Evolutionary conservation across 2,329 filamentous ascomycete species (phyloP), one percentile per base, ranked within the genome.

Genomic region (Lachnellula occidentalis): DNA sequence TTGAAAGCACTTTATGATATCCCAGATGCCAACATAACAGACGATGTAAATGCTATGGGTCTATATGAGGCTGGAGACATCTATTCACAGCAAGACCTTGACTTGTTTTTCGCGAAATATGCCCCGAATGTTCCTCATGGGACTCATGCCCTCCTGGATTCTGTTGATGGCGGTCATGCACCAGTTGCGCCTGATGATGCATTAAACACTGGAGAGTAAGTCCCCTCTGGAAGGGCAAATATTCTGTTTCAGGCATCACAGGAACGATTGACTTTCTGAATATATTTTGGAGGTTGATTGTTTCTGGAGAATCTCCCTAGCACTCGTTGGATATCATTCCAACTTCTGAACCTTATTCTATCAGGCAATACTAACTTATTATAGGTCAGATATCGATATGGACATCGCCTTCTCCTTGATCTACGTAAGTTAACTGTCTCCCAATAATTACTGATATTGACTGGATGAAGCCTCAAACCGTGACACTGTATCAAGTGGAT

Each of bases 31-130:
- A 64, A 64, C 2, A 65, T 67, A 3, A 67, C 68, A 34, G 58
- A 57, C 9, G 46, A 55, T 34, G 73, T 72, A 61, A 82, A 81
- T 64, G 73, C 72, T 51, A 72, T 79, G 37, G 78, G 77, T 22
- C 75, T 82, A 21, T 78, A 78, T 48, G 78, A 82, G 62, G 78
- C 77, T 61, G 76, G 72, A 22, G 76, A 81, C 61, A 74, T 75
- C 39, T 80, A 80, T 62, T 69, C 77, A 42, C 75, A 78, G 61
- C 60, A 64, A 7, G 77, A 80, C 60, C 65, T 80, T 11, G 67
- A 80, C 58, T 57, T 72, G 15, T 79, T 74, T 64, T 79, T 77
- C 61, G 64, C 66, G 6, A 69, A 74, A 52, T 78, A 76, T 58
- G 67, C 73, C 48, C 70, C 69, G 0, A 65, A 69, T 48, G 58